These are phyloP conservation scores for Begonia peltatifolia DNA, from an alignment of 306 rosid species.

Conservation along the genomic window DNA sequence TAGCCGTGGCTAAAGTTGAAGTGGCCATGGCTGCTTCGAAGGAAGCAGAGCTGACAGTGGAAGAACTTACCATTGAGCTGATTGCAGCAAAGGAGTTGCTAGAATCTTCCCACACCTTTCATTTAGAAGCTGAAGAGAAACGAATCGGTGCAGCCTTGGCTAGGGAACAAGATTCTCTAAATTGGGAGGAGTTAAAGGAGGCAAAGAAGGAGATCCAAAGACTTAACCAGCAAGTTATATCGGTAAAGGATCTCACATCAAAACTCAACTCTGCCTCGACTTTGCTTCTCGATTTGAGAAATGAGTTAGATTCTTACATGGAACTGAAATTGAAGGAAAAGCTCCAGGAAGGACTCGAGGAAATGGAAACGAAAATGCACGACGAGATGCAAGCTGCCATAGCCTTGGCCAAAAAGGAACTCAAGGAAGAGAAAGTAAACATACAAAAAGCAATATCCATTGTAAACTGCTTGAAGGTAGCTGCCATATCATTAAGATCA, in stretches of 20 bases:
- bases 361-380: conserved; percentile 32
- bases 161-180: conserved; percentile 76
- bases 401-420: conserved; percentile 54
- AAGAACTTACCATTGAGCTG: conserved; percentile 71
- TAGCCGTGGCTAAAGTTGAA: conserved; percentile 61
- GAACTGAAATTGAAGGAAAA: conserved; percentile 52
- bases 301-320: conserved; percentile 81
- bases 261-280: conserved; percentile 66
- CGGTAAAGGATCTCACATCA: conserved; percentile 69
- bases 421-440: conserved; percentile 72
- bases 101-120: conserved; percentile 77
- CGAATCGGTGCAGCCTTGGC: conserved; percentile 78
- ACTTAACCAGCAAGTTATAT: conserved; percentile 52
- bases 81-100: conserved; percentile 59
- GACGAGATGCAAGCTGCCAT: conserved; percentile 41
- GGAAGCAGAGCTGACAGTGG: conserved; percentile 74
- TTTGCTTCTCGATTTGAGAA: conserved; percentile 63
- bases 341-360: conserved; percentile 15
- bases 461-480: conserved; percentile 70
- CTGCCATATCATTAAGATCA: conserved; percentile 55
- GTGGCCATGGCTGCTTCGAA: conserved; percentile 58
- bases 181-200: conserved; percentile 76
- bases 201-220: conserved; percentile 79
- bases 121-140: conserved; percentile 90
- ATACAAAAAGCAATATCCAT: conserved; percentile 75